These are phyloP conservation scores for Croton setiger DNA, from an alignment of 441 rosid species.

Conservation along the genomic window DNA sequence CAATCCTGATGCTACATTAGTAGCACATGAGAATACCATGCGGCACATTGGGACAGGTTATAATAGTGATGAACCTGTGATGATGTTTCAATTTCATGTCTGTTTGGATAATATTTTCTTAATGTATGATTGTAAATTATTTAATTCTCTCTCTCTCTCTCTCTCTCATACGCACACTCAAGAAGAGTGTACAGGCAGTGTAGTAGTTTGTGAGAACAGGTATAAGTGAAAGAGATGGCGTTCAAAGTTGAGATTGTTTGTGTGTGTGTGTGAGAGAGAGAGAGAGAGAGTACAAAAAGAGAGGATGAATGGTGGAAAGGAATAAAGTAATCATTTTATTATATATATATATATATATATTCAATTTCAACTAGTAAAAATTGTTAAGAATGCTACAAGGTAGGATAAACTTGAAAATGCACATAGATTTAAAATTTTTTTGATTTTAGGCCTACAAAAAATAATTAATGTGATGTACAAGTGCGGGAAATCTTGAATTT, in stretches of 20 bases:
- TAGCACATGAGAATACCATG: constrained; percentile 78
- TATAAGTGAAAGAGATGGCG: neutral
- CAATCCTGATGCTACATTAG: constrained; percentile 63
- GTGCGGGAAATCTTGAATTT: neutral
- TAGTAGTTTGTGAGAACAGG: neutral
- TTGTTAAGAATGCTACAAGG: neutral
- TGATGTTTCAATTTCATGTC: neutral
- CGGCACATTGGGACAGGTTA: constrained; percentile 57
- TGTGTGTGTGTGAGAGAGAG: neutral
- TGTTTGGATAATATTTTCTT: neutral
- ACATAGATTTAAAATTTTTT: neutral
- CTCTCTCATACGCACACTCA: too few relatives aligned
- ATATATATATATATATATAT: neutral
- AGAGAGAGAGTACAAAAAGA: neutral
- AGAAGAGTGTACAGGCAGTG: neutral
- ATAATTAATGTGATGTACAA: neutral
- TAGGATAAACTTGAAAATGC: neutral
- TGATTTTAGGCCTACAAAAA: neutral
- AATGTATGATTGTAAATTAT: neutral
- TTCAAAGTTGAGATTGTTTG: neutral
- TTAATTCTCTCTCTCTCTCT: neutral
- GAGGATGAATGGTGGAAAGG: neutral
- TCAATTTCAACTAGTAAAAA: neutral
- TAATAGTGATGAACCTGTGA: neutral
- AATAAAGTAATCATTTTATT: neutral